phyloP scores from a whole-genome alignment of 2,329 filamentous ascomycete species.

The Grosmannia clavigera region DNA sequence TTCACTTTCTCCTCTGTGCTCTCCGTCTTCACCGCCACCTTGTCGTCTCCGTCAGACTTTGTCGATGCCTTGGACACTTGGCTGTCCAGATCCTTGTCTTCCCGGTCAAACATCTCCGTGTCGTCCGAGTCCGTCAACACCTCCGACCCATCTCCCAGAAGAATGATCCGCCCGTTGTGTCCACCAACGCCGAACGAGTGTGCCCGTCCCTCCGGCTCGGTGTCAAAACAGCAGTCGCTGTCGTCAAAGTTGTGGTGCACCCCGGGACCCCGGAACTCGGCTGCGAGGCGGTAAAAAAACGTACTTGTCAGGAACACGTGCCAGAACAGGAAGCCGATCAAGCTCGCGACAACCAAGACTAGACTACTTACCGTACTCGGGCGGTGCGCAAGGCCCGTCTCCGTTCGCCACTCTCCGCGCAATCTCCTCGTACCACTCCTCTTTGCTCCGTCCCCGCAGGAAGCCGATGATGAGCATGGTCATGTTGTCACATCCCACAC shows the following conservation, averaged over 20 bases:
- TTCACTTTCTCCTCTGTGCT: neutral
- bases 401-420: conserved; percentile 88
- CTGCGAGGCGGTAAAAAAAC: conserved; percentile 30
- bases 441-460: conserved; percentile 82
- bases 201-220: conserved; percentile 54
- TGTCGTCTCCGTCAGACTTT: conserved; percentile 3
- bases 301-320: conserved; percentile 14
- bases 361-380: conserved; percentile 84
- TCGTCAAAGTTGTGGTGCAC: conserved; percentile 76
- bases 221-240: conserved; percentile 64
- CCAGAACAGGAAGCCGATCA: neutral
- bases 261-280: conserved; percentile 74
- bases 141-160: conserved; percentile 90
- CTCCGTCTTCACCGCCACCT: neutral
- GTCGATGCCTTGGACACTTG: conserved; percentile 59
- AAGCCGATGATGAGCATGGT: conserved; percentile 89
- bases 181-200: conserved; percentile 54
- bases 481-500: conserved; percentile 99
- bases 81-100: conserved; percentile 75
- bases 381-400: conserved; percentile 95
- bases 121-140: conserved; percentile 80
- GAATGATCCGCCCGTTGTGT: conserved; percentile 78
- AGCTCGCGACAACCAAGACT: conserved; percentile 21
- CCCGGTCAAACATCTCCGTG: conserved; percentile 87
- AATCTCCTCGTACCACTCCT: conserved; percentile 97